Conservation (phyloP, 2,329 filamentous ascomycete species). For the Fusarium chuoi region DNA sequence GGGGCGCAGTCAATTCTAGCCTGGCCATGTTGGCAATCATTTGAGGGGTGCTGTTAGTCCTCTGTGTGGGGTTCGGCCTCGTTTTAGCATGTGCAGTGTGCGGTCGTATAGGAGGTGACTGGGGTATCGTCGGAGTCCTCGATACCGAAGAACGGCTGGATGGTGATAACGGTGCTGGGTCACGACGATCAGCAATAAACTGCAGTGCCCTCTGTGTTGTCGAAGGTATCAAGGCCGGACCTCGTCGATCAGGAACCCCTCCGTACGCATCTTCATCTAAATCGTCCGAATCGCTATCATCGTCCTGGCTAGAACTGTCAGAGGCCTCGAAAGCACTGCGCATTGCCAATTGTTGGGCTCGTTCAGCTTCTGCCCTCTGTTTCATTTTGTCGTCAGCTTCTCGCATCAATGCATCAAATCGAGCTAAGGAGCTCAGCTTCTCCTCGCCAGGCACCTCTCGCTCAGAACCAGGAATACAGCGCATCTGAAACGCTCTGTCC, state of each 20-base stretch:
- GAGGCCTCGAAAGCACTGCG: constrained; percentile 64
- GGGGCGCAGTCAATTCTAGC: constrained; percentile 36
- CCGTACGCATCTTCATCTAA: constrained; percentile 55
- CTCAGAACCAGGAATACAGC: constrained; percentile 70
- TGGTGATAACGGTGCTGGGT: constrained; percentile 44
- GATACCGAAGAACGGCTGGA: constrained; percentile 49
- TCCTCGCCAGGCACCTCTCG: constrained; percentile 66
- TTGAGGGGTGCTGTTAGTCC: constrained; percentile 61
- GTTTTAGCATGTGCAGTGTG: constrained; percentile 64
- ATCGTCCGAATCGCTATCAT: constrained; percentile 53
- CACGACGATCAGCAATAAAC: constrained; percentile 60
- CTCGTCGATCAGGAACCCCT: constrained; percentile 48
- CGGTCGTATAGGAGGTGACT: constrained; percentile 54
- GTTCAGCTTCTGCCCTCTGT: constrained; percentile 51
- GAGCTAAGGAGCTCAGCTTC: constrained; percentile 71
- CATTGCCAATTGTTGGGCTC: constrained; percentile 49
- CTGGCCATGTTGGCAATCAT: constrained; percentile 48
- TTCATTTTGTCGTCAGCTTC: constrained; percentile 65
- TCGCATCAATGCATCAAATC: constrained; percentile 73
- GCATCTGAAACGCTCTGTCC: constrained; percentile 73
- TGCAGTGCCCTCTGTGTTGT: constrained; percentile 61
- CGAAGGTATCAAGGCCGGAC: constrained; percentile 54
- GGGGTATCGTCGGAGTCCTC: constrained; percentile 37
- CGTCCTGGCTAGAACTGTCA: constrained; percentile 56
- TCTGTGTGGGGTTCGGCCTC: constrained; percentile 56